Base-by-base conservation (phyloP, 768 basidiomycete genomes). In the Pholiota molesta region DNA sequence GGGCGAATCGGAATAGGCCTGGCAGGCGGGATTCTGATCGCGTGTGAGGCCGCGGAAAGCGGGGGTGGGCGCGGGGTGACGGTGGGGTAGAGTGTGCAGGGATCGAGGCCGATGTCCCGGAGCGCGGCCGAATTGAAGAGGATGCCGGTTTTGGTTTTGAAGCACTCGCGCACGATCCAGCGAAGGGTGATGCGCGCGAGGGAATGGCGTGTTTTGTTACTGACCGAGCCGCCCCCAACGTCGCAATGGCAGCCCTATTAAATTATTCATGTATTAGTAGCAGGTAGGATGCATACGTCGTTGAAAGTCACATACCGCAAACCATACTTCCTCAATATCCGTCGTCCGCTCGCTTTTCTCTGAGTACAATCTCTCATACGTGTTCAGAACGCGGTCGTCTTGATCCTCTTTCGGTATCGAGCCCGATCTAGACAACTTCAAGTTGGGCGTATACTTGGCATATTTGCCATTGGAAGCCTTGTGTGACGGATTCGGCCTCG, bases 91-190 rank as follows among this genome's bases (percentile, higher is more conserved):
- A 89, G 78, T 28, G 73, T 79, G 56, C 72, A 55, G 0, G 78
- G 79, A 56, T 87, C 82, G 55, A 88, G 67, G 0, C 87, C 86
- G 19, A 86, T 76, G 19, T 75, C 70, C 10, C 70, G 71, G 35
- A 89, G 78, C 42, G 73, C 73, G 11, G 79, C 74, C 0, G 80
- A 71, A 37, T 83, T 72, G 73, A 90, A 90, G 66, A 88, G 75
- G 45, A 90, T 88, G 0, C 87, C 88, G 0, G 85, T 79, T 0
- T 86, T 75, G 9, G 83, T 70, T 59, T 80, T 80, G 80, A 90
- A 88, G 66, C 83, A 85, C 67, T 91, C 85, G 33, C 90, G 83
- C 31, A 92, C 74, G 89, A 92, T 90, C 90, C 90, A 88, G 1
- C 82, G 79, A 2, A 88, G 78, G 3, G 86, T 71, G 44, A 87